Percentiles rank a stretch among this genome's conserved stretches.
Conservation (phyloP, 805 yeast species). For the Saturnispora sanitii region DNA sequence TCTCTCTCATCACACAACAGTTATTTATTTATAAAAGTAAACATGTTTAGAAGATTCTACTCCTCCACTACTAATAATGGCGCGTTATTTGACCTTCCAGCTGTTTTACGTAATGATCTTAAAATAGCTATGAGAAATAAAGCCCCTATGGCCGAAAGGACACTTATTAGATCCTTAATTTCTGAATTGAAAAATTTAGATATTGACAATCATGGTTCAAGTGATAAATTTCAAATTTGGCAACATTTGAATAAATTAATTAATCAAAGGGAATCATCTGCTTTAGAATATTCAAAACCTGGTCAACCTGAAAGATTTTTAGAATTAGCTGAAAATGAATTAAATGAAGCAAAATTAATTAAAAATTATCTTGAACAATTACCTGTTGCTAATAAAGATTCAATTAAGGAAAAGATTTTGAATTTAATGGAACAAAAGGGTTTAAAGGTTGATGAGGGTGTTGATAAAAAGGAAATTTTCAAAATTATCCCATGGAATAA, state of each 20-base stretch:
- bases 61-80: constrained; percentile 18
- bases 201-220: constrained; percentile 19
- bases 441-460: constrained; percentile 9
- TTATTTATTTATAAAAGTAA: no score
- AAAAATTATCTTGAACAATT: constrained; percentile 25
- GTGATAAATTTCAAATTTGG: constrained; percentile 22
- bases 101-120: constrained; percentile 25
- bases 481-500: constrained; percentile 28
- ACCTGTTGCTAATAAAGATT: constrained; percentile 30
- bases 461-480: constrained; percentile 20
- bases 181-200: constrained; percentile 33
- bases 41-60: constrained; percentile 17
- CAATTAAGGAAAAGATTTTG: constrained; percentile 25
- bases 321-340: constrained; percentile 30
- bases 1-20: no score
- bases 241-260: constrained; percentile 30
- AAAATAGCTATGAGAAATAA: constrained; percentile 27
- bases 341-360: constrained; percentile 30
- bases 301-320: constrained; percentile 34
- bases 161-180: constrained; percentile 31
- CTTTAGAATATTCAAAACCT: constrained; percentile 29
- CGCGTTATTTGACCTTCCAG: constrained; percentile 21
- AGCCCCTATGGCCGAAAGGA: constrained; percentile 29
- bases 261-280: constrained; percentile 32
- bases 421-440: constrained; percentile 21